These are phyloP conservation scores for Mortierella sp. DNA, from an alignment of 371 early-diverging fungal genomes.

Conservation along the genomic window DNA sequence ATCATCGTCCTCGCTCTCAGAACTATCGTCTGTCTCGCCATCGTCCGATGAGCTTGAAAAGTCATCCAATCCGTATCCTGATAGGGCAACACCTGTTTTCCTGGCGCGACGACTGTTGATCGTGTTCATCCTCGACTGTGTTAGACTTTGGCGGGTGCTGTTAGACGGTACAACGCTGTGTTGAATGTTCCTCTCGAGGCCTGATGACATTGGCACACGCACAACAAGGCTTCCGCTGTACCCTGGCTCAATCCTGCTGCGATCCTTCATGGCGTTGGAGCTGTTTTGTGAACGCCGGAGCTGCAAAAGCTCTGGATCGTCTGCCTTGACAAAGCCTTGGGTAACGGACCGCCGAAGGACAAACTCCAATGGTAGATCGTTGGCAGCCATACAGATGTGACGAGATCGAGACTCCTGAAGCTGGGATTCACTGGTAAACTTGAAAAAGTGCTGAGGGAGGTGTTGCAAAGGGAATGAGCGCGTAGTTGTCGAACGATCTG, in stretches of 20 bases:
- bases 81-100: not conserved
- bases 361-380: conserved; percentile 17
- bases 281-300: not conserved
- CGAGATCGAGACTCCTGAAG: too few relatives aligned
- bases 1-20: conserved; percentile 18
- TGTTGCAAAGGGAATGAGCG: too few relatives aligned
- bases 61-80: conserved; percentile 35
- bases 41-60: conserved; percentile 17
- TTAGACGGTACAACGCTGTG: conserved; percentile 29
- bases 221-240: not conserved
- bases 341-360: conserved; percentile 25
- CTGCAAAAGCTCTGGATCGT: conserved; percentile 17
- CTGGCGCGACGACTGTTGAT: conserved; percentile 13
- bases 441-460: too few relatives aligned
- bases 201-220: conserved; percentile 17
- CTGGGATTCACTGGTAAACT: too few relatives aligned
- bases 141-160: not conserved
- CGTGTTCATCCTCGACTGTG: not conserved
- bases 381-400: conserved; percentile 6
- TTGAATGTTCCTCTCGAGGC: conserved; percentile 21
- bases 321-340: conserved; percentile 8
- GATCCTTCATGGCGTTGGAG: not conserved
- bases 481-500: too few relatives aligned
- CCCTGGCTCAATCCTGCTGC: not conserved
- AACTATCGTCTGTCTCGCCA: conserved; percentile 7